Conservation (phyloP, 2,329 filamentous ascomycete genomes). For the Neopestalotiopsis clavispora region DNA sequence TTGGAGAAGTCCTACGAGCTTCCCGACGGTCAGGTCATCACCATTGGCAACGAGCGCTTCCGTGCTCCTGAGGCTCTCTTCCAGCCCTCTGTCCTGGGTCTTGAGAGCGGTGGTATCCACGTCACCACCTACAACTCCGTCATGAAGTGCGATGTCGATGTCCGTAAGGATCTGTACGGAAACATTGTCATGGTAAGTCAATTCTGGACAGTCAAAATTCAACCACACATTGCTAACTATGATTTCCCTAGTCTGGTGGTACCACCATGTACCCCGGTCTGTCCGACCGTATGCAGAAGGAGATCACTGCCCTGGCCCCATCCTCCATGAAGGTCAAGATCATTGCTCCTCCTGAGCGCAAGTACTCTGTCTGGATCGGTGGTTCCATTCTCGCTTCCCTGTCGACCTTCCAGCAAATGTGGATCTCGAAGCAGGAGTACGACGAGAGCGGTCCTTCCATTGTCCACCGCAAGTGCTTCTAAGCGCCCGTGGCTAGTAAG, state of each 20-base stretch:
- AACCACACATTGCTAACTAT: conserved; percentile 35
- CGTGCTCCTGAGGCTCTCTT: conserved; percentile 99
- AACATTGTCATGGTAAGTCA: conserved; percentile 99
- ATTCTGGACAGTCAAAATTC: not conserved
- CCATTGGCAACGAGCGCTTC: conserved; percentile 99
- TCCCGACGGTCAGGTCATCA: conserved; percentile 99
- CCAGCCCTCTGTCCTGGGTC: conserved; percentile 97
- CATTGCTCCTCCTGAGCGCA: conserved; percentile 99
- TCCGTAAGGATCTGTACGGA: conserved; percentile 99
- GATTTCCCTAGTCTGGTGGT: conserved; percentile 82
- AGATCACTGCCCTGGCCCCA: conserved; percentile 98
- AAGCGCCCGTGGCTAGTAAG: conserved; percentile 53
- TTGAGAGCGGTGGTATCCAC: conserved; percentile 98
- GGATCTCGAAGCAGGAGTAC: conserved; percentile 99
- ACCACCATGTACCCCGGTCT: conserved; percentile 99
- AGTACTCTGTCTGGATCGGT: conserved; percentile 99
- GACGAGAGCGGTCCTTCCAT: conserved; percentile 99
- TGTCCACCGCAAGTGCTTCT: conserved; percentile 99
- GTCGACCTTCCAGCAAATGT: conserved; percentile 99
- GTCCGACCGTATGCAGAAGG: conserved; percentile 99
- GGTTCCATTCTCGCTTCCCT: conserved; percentile 99
- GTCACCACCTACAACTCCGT: conserved; percentile 99
- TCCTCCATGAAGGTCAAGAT: conserved; percentile 99
- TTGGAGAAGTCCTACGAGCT: conserved; percentile 99
- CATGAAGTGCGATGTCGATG: conserved; percentile 99